Evolutionary conservation across 441 rosid genomes (phyloP).

Genomic region (Hura crepitans): DNA sequence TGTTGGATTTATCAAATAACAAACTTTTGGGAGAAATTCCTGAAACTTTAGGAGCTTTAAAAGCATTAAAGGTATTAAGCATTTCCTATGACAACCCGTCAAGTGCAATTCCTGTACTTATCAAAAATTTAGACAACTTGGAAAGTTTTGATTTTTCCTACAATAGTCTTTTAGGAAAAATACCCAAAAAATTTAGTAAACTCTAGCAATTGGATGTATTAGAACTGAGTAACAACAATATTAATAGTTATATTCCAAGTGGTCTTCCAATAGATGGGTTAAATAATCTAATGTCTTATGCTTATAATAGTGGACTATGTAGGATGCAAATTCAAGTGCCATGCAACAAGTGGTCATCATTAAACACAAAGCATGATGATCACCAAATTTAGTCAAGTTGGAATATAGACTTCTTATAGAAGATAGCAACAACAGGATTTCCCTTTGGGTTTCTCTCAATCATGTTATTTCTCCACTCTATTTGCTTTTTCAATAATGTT

Average conservation of each 20-base stretch:
- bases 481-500: not conserved
- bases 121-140: constrained; percentile 25
- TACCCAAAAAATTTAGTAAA: constrained; percentile 22
- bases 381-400: too few species aligned
- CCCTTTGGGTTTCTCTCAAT: constrained; percentile 20
- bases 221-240: constrained; percentile 37
- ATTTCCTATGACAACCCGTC: constrained; percentile 29
- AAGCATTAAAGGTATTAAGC: constrained; percentile 26
- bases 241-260: constrained; percentile 28
- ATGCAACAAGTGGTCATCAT: not conserved
- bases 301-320: constrained; percentile 23
- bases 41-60: constrained; percentile 24
- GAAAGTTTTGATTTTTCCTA: constrained; percentile 38
- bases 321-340: constrained; percentile 10
- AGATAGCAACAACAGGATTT: constrained; percentile 18
- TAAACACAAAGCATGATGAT: not conserved
- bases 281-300: constrained; percentile 29
- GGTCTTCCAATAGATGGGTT: constrained; percentile 32
- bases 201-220: constrained; percentile 22
- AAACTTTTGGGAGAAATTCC: constrained; percentile 34
- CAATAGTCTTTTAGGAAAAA: constrained; percentile 18
- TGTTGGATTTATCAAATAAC: constrained; percentile 37
- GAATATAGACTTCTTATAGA: constrained; percentile 18
- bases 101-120: constrained; percentile 29
- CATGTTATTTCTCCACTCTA: not conserved